Evolutionary conservation across 1,284 basidiomycete genomes (phyloP).

Genomic region (Phaffia rhodozyma): DNA sequence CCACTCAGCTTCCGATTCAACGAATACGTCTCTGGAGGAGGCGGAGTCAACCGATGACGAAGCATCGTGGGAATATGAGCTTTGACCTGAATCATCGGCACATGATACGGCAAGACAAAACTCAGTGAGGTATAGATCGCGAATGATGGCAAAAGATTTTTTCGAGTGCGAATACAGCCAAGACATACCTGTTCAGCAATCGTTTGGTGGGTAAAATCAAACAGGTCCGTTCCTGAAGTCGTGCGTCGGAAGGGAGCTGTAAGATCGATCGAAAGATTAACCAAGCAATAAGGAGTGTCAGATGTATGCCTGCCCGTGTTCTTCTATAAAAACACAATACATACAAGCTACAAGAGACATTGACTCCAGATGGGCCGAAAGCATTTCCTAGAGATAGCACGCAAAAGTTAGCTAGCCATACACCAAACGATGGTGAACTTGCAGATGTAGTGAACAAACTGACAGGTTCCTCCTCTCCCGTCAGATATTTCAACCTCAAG

Average conservation of each 20-base stretch:
- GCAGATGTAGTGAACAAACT: slow-evolving; percentile 20
- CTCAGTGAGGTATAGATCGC: neutral
- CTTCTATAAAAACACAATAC: neutral
- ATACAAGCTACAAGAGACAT: slow-evolving; percentile 48
- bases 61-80: slow-evolving; percentile 85
- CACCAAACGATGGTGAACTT: neutral
- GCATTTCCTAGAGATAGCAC: slow-evolving; percentile 52
- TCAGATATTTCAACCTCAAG: slow-evolving; percentile 72
- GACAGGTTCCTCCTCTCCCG: slow-evolving; percentile 73
- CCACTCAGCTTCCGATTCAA: slow-evolving; percentile 91
- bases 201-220: slow-evolving; percentile 33
- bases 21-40: slow-evolving; percentile 87
- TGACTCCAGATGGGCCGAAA: slow-evolving; percentile 73
- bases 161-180: too few species aligned
- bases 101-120: slow-evolving; percentile 60
- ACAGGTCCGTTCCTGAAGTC: slow-evolving; percentile 28
- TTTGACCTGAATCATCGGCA: slow-evolving; percentile 59
- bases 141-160: too few species aligned
- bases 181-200: slow-evolving; percentile 34
- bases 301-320: neutral
- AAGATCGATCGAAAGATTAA: neutral
- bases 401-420: neutral
- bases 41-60: slow-evolving; percentile 74
- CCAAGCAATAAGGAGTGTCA: neutral
- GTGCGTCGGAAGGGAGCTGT: slow-evolving; percentile 20